Evolutionary conservation across 768 basidiomycete genomes (phyloP).

Genomic region (Imleria badia): DNA sequence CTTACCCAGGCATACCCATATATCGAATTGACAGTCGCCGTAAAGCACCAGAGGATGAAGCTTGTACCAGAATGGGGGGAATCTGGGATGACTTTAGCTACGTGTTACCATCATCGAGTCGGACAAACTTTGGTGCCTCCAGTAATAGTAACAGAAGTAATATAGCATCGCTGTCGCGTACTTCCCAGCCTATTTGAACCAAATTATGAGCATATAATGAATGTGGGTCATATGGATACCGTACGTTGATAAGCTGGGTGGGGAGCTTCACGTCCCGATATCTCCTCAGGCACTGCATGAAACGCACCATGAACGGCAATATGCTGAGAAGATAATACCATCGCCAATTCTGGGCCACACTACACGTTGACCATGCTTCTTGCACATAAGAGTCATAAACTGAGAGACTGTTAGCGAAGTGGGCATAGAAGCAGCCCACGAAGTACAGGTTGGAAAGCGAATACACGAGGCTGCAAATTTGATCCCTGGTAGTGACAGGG

Average conservation of each 20-base stretch:
- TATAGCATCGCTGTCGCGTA: conserved; percentile 66
- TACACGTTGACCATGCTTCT: conserved; percentile 43
- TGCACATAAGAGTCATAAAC: conserved; percentile 38
- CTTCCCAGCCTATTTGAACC: conserved; percentile 69
- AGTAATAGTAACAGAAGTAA: conserved; percentile 70
- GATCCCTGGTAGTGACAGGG: conserved; percentile 51
- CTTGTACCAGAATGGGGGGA: conserved; percentile 40
- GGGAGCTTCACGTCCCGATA: conserved; percentile 70
- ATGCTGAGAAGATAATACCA: conserved; percentile 55
- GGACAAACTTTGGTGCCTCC: conserved; percentile 63
- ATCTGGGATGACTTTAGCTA: conserved; percentile 15
- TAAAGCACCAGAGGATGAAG: conserved; percentile 74
- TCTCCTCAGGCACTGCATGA: conserved; percentile 85
- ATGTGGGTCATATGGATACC: conserved; percentile 18
- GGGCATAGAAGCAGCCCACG: conserved; percentile 69
- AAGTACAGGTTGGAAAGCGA: conserved; percentile 72
- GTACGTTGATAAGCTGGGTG: conserved; percentile 86
- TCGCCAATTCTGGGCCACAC: conserved; percentile 54
- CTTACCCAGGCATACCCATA: conserved; percentile 83
- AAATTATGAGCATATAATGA: not conserved
- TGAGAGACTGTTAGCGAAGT: not conserved
- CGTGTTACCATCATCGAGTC: not conserved
- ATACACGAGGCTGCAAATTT: conserved; percentile 78
- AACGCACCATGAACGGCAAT: conserved; percentile 72
- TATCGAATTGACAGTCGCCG: conserved; percentile 57